A percentile compares a stretch with the other conserved stretches of the same genome.
Conservation (phyloP, 2,329 filamentous ascomycete species). For the Trichoderma sp. region DNA sequence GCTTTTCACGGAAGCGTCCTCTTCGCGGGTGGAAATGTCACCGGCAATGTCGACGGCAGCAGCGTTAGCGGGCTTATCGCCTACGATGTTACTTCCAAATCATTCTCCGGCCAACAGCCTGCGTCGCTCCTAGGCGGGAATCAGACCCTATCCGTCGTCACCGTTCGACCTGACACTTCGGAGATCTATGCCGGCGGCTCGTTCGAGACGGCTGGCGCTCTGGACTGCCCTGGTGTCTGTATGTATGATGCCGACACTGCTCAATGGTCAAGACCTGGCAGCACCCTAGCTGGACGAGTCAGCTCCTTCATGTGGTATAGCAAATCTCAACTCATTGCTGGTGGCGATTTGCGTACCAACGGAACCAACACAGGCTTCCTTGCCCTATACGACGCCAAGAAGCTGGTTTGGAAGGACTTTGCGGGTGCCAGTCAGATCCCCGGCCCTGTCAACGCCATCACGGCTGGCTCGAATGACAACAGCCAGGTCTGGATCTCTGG, state of each 20-base stretch:
- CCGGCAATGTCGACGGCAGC: conserved; percentile 62
- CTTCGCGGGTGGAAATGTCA: conserved; percentile 78
- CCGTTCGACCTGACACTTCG: conserved; percentile 63
- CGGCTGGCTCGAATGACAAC: conserved; percentile 67
- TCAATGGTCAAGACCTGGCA: conserved; percentile 79
- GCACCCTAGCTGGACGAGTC: conserved; percentile 66
- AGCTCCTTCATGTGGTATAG: conserved; percentile 73
- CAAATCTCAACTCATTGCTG: conserved; percentile 68
- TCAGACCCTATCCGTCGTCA: conserved; percentile 73
- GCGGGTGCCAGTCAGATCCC: conserved; percentile 64
- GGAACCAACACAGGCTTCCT: conserved; percentile 61
- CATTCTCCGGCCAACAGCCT: conserved; percentile 66
- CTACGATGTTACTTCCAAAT: conserved; percentile 68
- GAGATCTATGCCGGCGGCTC: conserved; percentile 84
- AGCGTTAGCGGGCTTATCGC: conserved; percentile 70
- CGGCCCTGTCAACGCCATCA: conserved; percentile 74
- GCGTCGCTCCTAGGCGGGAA: conserved; percentile 66
- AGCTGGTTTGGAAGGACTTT: conserved; percentile 63
- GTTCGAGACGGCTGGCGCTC: conserved; percentile 77
- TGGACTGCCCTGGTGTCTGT: conserved; percentile 81
- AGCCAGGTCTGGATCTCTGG: conserved; percentile 82
- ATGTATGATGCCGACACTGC: conserved; percentile 65
- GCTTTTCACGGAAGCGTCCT: conserved; percentile 64
- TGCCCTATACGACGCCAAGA: conserved; percentile 67
- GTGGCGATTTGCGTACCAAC: conserved; percentile 70